Evolutionary conservation across 805 yeast species (phyloP), one percentile per base, ranked within the genome.

Genomic region (Lipomyces yamanashiensis): DNA sequence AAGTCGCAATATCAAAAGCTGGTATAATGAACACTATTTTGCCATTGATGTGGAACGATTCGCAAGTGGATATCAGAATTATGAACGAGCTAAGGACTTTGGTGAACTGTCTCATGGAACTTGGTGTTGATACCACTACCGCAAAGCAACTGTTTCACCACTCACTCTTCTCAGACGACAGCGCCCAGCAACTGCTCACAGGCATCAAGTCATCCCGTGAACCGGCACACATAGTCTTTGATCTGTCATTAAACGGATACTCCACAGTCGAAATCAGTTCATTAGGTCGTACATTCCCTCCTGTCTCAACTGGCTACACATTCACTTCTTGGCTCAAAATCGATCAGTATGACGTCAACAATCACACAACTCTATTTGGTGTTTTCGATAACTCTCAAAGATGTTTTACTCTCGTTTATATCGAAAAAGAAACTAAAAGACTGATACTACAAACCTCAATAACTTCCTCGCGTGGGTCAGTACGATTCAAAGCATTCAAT

Each of bases 261-360:
- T 61, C 67, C 9, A 58, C 69, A 8, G 28, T 66, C n/a, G 69
- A 66, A 44, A 33, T 66, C 28, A 57, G 40, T 49, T 64, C 69
- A 4, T 45, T 66, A 7, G 62, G 59, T 9, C 55, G 65, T 7
- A 50, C 67, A 10, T 66, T 66, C 43, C 69, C 69, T 1, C 69
- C 69, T 6, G 62, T 57, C 1, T 63, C 67, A 3, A 13, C 57
- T 8, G 64, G 66, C 6, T 67, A 69, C 40, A 67, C 71, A 23
- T 68, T 69, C 28, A 63, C 66, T 1, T 54, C 66, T 7, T 70
- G 71, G 71, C 37, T 68, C 15, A 65, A 58, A 34, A 58, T 70
- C n/a, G 63, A 54, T 44, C 58, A 59, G 44, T 67, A 62, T 44
- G 72, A 70, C 41, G 34, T 8, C 12, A 49, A 21, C 39, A 53